A percentile compares a stretch with the other conserved stretches of the same genome.
These are phyloP conservation scores for Phytopythium aichiense DNA, from an alignment of 352 stramenopile genomes.

Conservation along the genomic window DNA sequence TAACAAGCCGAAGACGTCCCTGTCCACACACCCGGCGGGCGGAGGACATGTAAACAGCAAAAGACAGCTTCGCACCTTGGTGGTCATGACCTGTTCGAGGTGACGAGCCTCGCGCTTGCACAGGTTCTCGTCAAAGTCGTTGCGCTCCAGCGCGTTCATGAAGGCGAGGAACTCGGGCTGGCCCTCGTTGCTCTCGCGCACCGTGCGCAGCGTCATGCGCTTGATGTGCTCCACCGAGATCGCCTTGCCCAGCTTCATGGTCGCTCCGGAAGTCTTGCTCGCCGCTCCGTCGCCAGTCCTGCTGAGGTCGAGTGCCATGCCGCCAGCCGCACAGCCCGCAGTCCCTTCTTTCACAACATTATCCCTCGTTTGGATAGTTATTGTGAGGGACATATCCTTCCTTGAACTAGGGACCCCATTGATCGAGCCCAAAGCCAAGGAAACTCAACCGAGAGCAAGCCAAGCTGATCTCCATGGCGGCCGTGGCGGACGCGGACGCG, in stretches of 20 bases:
- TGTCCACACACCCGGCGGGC: too few relatives aligned
- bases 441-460: neutral
- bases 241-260: conserved; percentile 78
- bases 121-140: conserved; percentile 81
- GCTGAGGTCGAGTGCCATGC: neutral
- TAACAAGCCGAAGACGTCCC: neutral
- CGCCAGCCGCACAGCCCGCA: neutral
- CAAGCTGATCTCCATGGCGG: conserved; percentile 1
- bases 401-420: neutral
- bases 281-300: neutral
- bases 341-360: neutral
- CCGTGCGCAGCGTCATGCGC: conserved; percentile 86
- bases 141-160: conserved; percentile 72
- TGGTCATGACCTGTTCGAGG: conserved; percentile 73
- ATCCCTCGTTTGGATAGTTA: neutral
- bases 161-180: conserved; percentile 81
- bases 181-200: conserved; percentile 74
- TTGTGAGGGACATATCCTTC: neutral
- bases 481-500: conserved; percentile 15
- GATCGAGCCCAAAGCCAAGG: neutral
- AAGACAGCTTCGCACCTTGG: conserved; percentile 35
- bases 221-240: conserved; percentile 88
- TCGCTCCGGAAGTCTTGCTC: conserved; percentile 5
- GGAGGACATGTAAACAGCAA: too few relatives aligned
- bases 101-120: conserved; percentile 82